Base-by-base conservation (phyloP, 2,329 filamentous ascomycete genomes). In the Penicillium decumbens region DNA sequence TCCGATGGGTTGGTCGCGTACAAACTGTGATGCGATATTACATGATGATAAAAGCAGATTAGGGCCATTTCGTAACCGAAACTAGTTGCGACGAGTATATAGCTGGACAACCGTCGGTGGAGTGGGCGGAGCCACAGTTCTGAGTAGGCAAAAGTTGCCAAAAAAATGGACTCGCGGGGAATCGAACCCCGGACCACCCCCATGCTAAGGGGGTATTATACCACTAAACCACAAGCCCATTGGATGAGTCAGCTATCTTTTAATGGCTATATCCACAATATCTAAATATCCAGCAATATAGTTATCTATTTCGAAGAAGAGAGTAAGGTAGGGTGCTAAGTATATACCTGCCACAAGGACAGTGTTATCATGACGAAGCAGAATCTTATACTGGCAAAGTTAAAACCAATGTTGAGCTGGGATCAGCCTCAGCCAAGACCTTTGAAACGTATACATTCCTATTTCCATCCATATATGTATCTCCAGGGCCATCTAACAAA, bases 121-220 rank as follows among this genome's bases (percentile, higher is more conserved):
- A 18, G 15, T 18, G 15, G 15, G 15, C 2, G 15, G 15, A 18
- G 2, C 15, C 15, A 18, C 15, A 18, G 15, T 2, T 18, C 15
- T 18, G 15, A 18, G 15, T 18, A 18, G 12, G 7, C 15, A 9
- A 13, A 35, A 35, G 24, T 12, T 18, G 15, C 15, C 1, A 13
- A 32, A n/a, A 60, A 62, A 55, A 52, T 54, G 72, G 72, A 74
- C 71, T 70, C 65, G 70, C 71, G 66, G 72, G 71, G 71, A 74
- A 74, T 74, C 70, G 69, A 73, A 73, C 70, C 70, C 69, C 65
- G 68, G 70, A 73, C 72, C 71, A 66, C 71, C 65, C 71, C 70
- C 70, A 74, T 72, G 68, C 70, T 72, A 72, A 72, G 69, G 68
- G 69, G 62, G 67, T 67, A 72, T 72, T 70, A 72, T 73, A 73